Evolutionary conservation across 2,329 filamentous ascomycete genomes (phyloP), one percentile per base, ranked within the genome.

Genomic region (Cladophialophora yegresii): DNA sequence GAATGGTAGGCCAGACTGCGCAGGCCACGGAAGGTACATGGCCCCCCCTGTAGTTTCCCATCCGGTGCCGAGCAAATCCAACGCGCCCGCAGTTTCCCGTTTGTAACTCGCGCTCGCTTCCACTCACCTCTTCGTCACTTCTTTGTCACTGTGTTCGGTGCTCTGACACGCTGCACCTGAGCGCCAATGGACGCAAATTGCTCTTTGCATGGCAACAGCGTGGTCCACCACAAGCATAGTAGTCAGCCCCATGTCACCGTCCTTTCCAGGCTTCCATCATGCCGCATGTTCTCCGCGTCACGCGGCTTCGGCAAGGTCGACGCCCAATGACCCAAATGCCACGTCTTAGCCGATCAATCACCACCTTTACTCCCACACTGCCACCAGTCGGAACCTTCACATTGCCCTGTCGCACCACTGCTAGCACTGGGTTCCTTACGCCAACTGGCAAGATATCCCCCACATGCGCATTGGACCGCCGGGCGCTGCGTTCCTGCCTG

Each of bases 401-500:
- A 26, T 9, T 28, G 47, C 47, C 3, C 47, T 26, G 26, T 50
- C 20, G 22, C 23, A 22, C 23, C 23, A 22, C 47, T 10, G 47
- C 20, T 7, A 7, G 9, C 13, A 22, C 20, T 16, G 9, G 47
- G 5, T 28, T 28, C 47, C 20, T 12, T 20, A 50, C 12, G 47
- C 13, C 12, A 30, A n/a, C 13, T 16, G 40, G 26, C 55, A 30
- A 30, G 55, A 49, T 22, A 13, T 58, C 55, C n/a, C 13, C 16
- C 9, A 49, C 23, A 20, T 33, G 20, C 28, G 28, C 55, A 49
- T 40, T 36, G 49, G 40, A 58, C 32, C 28, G 16, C 40, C n/a
- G 45, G 23, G 16, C 16, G 23, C 55, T 58, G 55, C 40, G 49
- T 49, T 58, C 30, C 55, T 58, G 55, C 55, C 55, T 40, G 40